phyloP scores from a whole-genome alignment of 2,329 filamentous ascomycete genomes.

The Colletotrichum sp. region DNA sequence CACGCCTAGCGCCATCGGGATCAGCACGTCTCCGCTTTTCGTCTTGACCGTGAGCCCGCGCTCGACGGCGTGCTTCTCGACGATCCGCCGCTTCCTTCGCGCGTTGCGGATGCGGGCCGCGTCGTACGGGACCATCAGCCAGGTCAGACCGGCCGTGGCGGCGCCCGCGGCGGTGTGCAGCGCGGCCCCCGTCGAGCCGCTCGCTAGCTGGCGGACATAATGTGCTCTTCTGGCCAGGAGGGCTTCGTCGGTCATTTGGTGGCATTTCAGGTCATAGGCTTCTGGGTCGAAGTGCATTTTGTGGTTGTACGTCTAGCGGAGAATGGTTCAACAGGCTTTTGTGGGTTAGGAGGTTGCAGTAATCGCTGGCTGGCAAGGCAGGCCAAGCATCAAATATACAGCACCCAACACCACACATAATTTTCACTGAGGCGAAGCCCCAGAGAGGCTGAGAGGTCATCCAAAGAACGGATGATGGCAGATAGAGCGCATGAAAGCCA shows the following conservation, averaged over 20 bases:
- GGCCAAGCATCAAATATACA: neutral
- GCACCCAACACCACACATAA: neutral
- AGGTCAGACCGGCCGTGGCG: slow-evolving; percentile 30
- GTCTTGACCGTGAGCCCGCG: neutral
- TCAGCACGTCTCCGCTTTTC: neutral
- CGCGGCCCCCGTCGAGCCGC: slow-evolving; percentile 35
- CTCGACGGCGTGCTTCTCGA: slow-evolving; percentile 34
- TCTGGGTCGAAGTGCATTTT: slow-evolving; percentile 43
- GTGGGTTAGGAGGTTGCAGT: neutral
- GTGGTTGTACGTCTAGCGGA: neutral
- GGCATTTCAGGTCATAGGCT: slow-evolving; percentile 43
- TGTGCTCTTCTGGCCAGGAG: slow-evolving; percentile 39
- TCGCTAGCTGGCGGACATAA: slow-evolving; percentile 44
- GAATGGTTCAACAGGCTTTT: neutral
- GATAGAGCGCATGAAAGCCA: neutral
- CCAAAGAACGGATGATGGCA: neutral
- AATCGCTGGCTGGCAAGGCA: neutral
- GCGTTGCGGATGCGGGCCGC: slow-evolving; percentile 46
- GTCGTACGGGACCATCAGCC: neutral
- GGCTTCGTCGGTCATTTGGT: slow-evolving; percentile 36
- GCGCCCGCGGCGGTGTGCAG: slow-evolving; percentile 42
- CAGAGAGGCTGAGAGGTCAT: neutral
- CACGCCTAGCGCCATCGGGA: neutral
- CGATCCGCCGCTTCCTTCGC: slow-evolving; percentile 45
- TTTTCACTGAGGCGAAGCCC: neutral